Base-by-base conservation (phyloP, 768 basidiomycete genomes). In the Auriscalpium microsporum region DNA sequence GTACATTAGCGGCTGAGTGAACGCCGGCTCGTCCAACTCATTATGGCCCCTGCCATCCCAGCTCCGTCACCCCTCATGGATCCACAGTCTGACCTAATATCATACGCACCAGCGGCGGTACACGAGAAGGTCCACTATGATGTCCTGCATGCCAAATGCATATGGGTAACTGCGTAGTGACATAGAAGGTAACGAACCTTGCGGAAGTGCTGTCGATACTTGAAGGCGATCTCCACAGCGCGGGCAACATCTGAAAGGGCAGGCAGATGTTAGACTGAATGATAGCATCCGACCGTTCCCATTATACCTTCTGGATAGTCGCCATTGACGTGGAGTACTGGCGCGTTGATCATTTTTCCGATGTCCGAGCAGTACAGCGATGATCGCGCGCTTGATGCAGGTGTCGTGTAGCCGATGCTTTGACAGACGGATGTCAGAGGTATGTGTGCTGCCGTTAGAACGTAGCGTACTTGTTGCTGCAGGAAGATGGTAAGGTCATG, bases 1-100 rank as follows among this genome's bases (percentile, higher is more conserved):
- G 69, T 96, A 96, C 93, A 95, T 96, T 10, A 85, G 71, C 0
- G 94, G 93, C 56, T 86, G 87, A 0, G 94, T 95, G 67, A 92
- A 88, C 14, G 82, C 81, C 0, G 90, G 90, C 51, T 93, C 79
- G 64, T 94, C 90, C 34, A 93, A 77, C 68, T 94, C 92, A 63
- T 94, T 94, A 67, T 94, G 92, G 2, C 91, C 82, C 81, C 90
- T 83, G 48, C 28, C 28, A 28, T 5, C 21, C 28, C 28, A 28
- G 1, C 28, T 28, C 28, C 7, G 28, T 28, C 7, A 28, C 7
- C 28, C 7, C 28, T 28, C 28, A 28, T 28, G 7, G n/a, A n/a
- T 28, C 21, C 28, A 28, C 28, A 28, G 28, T 3, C 28, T 28
- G 28, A 28, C 28, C 23, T 2, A 28, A 48, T 28, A 42, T 33